Percentiles rank a stretch among this genome's conserved stretches.
Evolutionary conservation across 768 basidiomycete genomes (phyloP).

Genomic region (Tylopilus rubrobrunneus): DNA sequence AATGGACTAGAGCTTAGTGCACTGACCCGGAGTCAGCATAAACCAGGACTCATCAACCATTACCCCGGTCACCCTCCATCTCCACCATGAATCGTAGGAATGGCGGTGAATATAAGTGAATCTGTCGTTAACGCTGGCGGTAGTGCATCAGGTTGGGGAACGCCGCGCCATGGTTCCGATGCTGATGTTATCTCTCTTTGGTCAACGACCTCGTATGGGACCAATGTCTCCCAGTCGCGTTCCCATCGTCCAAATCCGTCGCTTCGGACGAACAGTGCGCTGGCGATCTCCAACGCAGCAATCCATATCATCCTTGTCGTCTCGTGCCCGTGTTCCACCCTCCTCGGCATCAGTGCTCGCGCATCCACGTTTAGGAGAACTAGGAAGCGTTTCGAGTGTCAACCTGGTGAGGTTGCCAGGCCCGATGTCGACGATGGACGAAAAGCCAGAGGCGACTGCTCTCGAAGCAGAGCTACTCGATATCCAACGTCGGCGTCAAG

Average conservation of each 20-base stretch:
- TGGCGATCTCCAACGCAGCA: slow-evolving; percentile 31
- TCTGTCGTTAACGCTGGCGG: slow-evolving; percentile 22
- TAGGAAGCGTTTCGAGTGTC: slow-evolving; percentile 40
- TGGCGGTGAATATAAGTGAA: slow-evolving; percentile 23
- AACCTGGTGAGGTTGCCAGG: slow-evolving; percentile 54
- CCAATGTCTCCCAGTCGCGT: slow-evolving; percentile 44
- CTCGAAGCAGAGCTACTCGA: slow-evolving; percentile 63
- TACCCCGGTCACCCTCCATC: slow-evolving; percentile 30
- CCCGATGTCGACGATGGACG: slow-evolving; percentile 32
- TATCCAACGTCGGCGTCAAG: slow-evolving; percentile 63
- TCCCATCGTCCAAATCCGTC: slow-evolving; percentile 41
- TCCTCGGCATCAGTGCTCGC: slow-evolving; percentile 31
- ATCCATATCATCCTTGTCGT: slow-evolving; percentile 59
- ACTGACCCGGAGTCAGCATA: slow-evolving; percentile 40
- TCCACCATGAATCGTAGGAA: slow-evolving; percentile 25
- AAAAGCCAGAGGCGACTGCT: slow-evolving; percentile 34
- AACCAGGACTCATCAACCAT: slow-evolving; percentile 14
- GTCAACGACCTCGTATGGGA: slow-evolving; percentile 49
- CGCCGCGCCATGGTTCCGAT: slow-evolving; percentile 35
- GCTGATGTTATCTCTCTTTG: slow-evolving; percentile 49
- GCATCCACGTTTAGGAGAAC: slow-evolving; percentile 28
- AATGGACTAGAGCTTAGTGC: slow-evolving; percentile 72
- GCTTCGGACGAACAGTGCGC: slow-evolving; percentile 32
- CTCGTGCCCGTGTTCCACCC: slow-evolving; percentile 38
- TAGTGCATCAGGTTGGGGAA: slow-evolving; percentile 28